These are phyloP conservation scores for Silybum marianum DNA, from an alignment of 129 eudicot genomes.

Conservation along the genomic window DNA sequence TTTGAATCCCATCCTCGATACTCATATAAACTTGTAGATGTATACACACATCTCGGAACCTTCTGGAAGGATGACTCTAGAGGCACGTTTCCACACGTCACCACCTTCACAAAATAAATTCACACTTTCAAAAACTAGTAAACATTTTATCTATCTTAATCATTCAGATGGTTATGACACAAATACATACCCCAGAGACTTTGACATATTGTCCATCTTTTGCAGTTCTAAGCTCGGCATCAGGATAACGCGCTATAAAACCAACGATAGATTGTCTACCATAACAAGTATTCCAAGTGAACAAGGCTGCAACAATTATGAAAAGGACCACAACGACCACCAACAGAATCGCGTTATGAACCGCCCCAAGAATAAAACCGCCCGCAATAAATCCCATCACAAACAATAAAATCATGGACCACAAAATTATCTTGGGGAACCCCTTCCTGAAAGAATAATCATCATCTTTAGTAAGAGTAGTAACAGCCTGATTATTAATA, in stretches of 20 bases:
- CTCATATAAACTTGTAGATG: slow-evolving; percentile 70
- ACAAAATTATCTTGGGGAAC: slow-evolving; percentile 56
- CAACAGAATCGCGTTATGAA: slow-evolving; percentile 59
- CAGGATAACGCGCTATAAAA: slow-evolving; percentile 54
- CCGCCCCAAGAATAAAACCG: slow-evolving; percentile 70
- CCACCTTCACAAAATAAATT: slow-evolving; percentile 52
- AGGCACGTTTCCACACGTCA: slow-evolving; percentile 85
- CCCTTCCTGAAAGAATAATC: slow-evolving; percentile 58
- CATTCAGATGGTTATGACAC: neutral
- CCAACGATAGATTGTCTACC: slow-evolving; percentile 59
- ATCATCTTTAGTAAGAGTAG: slow-evolving; percentile 56
- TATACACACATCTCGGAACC: slow-evolving; percentile 80
- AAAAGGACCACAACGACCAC: slow-evolving; percentile 55
- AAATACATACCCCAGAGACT: slow-evolving; percentile 68
- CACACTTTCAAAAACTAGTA: neutral
- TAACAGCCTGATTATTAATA: slow-evolving; percentile 63
- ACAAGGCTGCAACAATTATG: slow-evolving; percentile 48
- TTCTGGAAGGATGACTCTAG: slow-evolving; percentile 73
- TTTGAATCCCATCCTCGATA: slow-evolving; percentile 82
- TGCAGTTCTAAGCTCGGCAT: slow-evolving; percentile 71
- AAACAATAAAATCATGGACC: slow-evolving; percentile 58
- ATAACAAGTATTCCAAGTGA: slow-evolving; percentile 64
- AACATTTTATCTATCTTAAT: neutral
- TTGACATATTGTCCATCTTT: slow-evolving; percentile 72
- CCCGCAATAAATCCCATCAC: slow-evolving; percentile 81